Conservation (phyloP, 1,139 yeast genomes). For the Kurtzmaniella quercitrusa region DNA sequence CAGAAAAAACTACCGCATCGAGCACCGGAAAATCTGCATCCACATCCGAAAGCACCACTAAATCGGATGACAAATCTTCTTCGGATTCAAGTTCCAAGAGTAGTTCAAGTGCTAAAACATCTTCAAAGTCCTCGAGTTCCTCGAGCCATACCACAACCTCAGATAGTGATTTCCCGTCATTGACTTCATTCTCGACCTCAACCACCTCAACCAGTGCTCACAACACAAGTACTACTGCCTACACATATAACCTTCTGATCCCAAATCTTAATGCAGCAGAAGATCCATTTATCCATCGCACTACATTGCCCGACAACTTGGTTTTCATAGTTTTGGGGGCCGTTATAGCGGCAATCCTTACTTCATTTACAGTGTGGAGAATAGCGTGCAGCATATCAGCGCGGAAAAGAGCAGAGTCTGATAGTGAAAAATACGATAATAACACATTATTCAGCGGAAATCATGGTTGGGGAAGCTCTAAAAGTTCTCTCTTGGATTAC, state of each 20-base stretch:
- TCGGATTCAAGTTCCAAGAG: neutral
- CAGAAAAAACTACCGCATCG: neutral
- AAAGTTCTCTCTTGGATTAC: conserved; percentile 23
- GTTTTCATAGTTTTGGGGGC: conserved; percentile 45
- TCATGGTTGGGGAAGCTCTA: conserved; percentile 17
- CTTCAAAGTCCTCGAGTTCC: neutral
- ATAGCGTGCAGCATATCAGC: conserved; percentile 21
- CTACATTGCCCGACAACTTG: conserved; percentile 28
- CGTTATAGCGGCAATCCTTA: conserved; percentile 24
- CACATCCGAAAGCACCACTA: neutral
- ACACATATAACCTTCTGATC: conserved; percentile 15
- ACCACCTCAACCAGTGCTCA: conserved; percentile 8
- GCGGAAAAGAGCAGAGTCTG: conserved; percentile 29
- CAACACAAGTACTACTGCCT: conserved; percentile 2
- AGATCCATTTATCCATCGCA: conserved; percentile 32
- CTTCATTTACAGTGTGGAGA: conserved; percentile 20
- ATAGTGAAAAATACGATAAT: conserved; percentile 30
- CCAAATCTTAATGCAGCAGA: conserved; percentile 10
- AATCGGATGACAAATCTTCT: neutral
- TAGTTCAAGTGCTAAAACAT: neutral
- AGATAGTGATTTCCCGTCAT: neutral
- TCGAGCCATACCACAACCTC: neutral
- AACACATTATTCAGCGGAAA: conserved; percentile 7
- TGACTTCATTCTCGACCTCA: neutral
- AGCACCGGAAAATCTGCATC: neutral